These are phyloP conservation scores for Penicillium sp. DNA, from an alignment of 2,329 filamentous ascomycete genomes.

Conservation along the genomic window DNA sequence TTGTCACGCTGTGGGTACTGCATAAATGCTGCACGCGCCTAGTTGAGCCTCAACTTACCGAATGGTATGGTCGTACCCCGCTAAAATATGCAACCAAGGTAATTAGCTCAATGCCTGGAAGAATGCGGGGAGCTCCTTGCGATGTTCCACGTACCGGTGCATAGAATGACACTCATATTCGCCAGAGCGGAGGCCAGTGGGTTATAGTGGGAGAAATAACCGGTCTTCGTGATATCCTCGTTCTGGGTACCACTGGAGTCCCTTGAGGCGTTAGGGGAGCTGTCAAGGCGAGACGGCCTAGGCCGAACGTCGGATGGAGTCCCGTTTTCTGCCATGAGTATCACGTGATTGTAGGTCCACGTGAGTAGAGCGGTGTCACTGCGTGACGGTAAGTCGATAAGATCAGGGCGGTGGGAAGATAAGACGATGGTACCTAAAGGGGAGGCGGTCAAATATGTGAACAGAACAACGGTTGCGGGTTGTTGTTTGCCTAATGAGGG, in stretches of 20 bases:
- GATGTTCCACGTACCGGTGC: constrained; percentile 55
- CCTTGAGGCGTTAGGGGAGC: background rate
- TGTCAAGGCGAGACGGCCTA: background rate
- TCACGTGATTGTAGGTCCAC: background rate
- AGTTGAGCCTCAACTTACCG: constrained; percentile 50
- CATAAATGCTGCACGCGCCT: background rate
- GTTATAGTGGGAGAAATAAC: constrained; percentile 24
- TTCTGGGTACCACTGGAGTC: background rate
- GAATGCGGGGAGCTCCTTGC: constrained; percentile 18
- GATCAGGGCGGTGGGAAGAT: background rate
- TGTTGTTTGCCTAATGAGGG: background rate
- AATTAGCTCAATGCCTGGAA: constrained; percentile 18
- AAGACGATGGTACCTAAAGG: background rate
- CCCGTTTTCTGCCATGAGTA: background rate
- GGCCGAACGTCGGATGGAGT: constrained; percentile 1
- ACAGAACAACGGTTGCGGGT: background rate
- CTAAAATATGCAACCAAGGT: constrained; percentile 40
- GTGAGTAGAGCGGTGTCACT: constrained; percentile 1
- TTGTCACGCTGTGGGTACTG: background rate
- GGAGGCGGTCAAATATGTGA: constrained; percentile 1
- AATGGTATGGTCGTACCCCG: constrained; percentile 75
- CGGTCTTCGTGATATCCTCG: constrained; percentile 17
- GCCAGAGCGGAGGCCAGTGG: constrained; percentile 1
- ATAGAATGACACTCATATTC: constrained; percentile 66
- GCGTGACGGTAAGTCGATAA: background rate